Evolutionary conservation across 768 basidiomycete species (phyloP).

Genomic region (Mycena venus): DNA sequence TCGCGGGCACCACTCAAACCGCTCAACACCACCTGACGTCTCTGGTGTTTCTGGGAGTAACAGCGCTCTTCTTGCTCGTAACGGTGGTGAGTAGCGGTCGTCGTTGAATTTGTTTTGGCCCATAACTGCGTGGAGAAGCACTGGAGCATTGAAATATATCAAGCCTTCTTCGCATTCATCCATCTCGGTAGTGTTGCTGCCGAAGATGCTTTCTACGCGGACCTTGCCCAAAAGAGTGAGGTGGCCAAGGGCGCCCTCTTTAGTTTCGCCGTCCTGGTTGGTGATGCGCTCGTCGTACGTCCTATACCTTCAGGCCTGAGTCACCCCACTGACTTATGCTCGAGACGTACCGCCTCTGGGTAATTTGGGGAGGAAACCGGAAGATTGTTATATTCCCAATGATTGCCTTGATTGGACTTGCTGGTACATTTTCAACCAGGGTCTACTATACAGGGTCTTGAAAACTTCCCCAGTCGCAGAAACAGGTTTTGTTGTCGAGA

Average conservation of each 20-base stretch:
- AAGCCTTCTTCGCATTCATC: slow-evolving; percentile 24
- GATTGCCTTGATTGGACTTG: not conserved
- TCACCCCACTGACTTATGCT: slow-evolving; percentile 42
- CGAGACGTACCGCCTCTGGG: slow-evolving; percentile 60
- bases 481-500: not conserved
- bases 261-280: not conserved
- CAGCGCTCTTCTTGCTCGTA: not conserved
- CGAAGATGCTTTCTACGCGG: slow-evolving; percentile 18
- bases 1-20: not conserved
- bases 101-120: too few relatives aligned
- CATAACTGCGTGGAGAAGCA: slow-evolving; percentile 6
- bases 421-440: not conserved
- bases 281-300: slow-evolving; percentile 15
- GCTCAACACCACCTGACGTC: slow-evolving; percentile 8
- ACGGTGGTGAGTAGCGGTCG: slow-evolving; percentile 6
- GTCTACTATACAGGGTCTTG: not conserved
- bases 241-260: not conserved
- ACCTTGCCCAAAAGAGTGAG: not conserved
- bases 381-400: slow-evolving; percentile 21
- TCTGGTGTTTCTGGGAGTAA: not conserved
- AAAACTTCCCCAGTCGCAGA: not conserved
- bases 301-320: not conserved
- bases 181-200: not conserved
- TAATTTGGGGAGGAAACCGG: slow-evolving; percentile 16
- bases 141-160: slow-evolving; percentile 22